Conservation (phyloP, 2,329 filamentous ascomycete genomes). For the Penicillium sp. region DNA sequence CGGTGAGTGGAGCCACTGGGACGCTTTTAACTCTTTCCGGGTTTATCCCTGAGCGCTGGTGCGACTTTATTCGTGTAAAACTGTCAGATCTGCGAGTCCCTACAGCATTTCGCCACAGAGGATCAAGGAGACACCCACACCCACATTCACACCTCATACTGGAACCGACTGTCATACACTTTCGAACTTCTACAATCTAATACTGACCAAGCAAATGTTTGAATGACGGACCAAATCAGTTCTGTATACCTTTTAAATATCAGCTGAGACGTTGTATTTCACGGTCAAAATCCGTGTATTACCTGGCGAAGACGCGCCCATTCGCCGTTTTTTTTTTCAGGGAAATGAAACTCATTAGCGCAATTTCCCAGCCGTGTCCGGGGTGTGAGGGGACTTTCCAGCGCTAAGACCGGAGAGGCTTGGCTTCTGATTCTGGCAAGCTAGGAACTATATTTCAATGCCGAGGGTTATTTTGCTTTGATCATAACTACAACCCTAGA, state of each 20-base stretch:
- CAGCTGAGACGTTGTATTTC: too few relatives aligned
- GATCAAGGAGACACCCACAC: neutral
- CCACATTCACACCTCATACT: neutral
- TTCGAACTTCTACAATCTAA: neutral
- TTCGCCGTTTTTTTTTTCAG: neutral
- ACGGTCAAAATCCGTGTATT: neutral
- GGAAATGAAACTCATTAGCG: slow-evolving; percentile 10
- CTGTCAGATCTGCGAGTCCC: neutral
- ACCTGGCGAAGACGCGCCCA: neutral
- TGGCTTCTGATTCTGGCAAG: neutral
- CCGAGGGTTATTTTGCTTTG: neutral
- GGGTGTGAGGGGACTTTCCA: neutral
- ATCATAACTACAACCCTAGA: too few relatives aligned
- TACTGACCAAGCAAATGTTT: neutral
- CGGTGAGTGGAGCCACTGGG: neutral
- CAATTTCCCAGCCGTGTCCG: slow-evolving; percentile 10
- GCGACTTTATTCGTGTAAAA: neutral
- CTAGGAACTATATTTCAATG: neutral
- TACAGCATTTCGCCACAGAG: neutral
- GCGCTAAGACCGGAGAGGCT: slow-evolving; percentile 2
- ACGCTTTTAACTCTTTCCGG: neutral
- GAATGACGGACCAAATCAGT: neutral
- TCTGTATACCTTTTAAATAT: neutral
- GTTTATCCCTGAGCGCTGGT: neutral
- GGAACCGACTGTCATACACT: neutral